Evolutionary conservation across 2,329 filamentous ascomycete species (phyloP).

Genomic region (Calonectria henricotiae): DNA sequence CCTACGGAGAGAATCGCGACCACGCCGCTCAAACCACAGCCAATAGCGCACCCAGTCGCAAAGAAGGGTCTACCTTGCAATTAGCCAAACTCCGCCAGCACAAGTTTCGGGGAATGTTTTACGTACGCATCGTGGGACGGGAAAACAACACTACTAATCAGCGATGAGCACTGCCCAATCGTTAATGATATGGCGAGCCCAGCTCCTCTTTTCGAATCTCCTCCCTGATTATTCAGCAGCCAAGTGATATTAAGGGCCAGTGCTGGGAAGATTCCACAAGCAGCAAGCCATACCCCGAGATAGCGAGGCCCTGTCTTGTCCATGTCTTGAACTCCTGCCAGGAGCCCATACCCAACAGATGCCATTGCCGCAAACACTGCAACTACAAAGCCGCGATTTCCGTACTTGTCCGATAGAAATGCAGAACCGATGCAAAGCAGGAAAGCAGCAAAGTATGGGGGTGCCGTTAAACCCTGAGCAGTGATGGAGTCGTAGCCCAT

Average conservation of each 20-base stretch:
- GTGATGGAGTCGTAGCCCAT: conserved; percentile 39
- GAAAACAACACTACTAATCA: conserved; percentile 38
- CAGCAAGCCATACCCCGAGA: conserved; percentile 31
- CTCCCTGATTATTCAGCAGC: conserved; percentile 41
- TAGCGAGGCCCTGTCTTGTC: conserved; percentile 27
- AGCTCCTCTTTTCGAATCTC: conserved; percentile 40
- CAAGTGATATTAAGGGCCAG: conserved; percentile 41
- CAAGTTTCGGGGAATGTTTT: background rate
- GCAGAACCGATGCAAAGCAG: conserved; percentile 34
- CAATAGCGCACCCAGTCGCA: conserved; percentile 29
- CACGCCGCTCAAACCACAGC: conserved; percentile 31
- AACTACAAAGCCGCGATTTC: conserved; percentile 36
- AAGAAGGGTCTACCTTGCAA: conserved; percentile 28
- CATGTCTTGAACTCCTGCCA: conserved; percentile 33
- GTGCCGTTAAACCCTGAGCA: conserved; percentile 38
- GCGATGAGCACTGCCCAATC: conserved; percentile 38
- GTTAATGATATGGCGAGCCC: conserved; percentile 37
- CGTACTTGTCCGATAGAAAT: conserved; percentile 31
- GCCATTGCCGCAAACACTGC: conserved; percentile 25
- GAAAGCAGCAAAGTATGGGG: conserved; percentile 36
- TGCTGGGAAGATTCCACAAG: conserved; percentile 38
- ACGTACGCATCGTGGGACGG: conserved; percentile 36
- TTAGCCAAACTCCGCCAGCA: background rate
- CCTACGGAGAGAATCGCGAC: conserved; percentile 27
- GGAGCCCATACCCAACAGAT: conserved; percentile 15